Conservation (phyloP, 345 rosid species). For the Pugionium cornutum region DNA sequence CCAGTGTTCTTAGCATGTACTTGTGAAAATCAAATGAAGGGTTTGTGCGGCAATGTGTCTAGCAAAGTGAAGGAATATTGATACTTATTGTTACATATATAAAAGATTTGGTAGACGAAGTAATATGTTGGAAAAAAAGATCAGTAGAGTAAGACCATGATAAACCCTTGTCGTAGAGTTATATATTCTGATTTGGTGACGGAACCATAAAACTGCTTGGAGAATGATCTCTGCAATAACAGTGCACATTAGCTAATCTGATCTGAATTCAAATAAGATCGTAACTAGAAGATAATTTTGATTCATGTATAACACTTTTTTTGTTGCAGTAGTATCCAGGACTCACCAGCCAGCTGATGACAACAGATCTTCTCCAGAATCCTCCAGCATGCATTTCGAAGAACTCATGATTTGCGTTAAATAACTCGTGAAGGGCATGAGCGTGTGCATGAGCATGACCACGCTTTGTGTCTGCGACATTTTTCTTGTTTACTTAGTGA, state of each 20-base stretch:
- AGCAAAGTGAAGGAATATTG: conserved; percentile 4
- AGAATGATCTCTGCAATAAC: conserved; percentile 65
- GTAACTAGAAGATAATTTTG: background rate
- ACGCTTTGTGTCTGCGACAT: conserved; percentile 34
- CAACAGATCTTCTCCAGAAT: conserved; percentile 63
- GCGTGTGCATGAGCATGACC: conserved; percentile 26
- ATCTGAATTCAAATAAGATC: background rate
- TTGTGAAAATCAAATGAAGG: conserved; percentile 58
- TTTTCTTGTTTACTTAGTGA: background rate
- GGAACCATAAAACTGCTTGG: conserved; percentile 82
- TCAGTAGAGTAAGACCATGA: conserved; percentile 46
- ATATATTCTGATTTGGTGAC: conserved; percentile 77
- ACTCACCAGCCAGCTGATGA: conserved; percentile 77
- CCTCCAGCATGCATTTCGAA: conserved; percentile 49
- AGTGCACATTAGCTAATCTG: conserved; percentile 8
- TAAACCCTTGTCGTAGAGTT: conserved; percentile 71
- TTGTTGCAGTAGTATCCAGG: background rate
- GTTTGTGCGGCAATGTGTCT: conserved; percentile 50
- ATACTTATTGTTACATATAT: background rate
- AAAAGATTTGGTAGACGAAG: background rate
- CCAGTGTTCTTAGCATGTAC: conserved; percentile 66
- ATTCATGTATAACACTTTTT: conserved; percentile 1
- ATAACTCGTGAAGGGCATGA: conserved; percentile 38
- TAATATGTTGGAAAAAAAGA: background rate
- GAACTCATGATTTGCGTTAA: conserved; percentile 34